Evolutionary conservation across 495 filamentous ascomycete species (phyloP).

Genomic region (Halenospora varia): DNA sequence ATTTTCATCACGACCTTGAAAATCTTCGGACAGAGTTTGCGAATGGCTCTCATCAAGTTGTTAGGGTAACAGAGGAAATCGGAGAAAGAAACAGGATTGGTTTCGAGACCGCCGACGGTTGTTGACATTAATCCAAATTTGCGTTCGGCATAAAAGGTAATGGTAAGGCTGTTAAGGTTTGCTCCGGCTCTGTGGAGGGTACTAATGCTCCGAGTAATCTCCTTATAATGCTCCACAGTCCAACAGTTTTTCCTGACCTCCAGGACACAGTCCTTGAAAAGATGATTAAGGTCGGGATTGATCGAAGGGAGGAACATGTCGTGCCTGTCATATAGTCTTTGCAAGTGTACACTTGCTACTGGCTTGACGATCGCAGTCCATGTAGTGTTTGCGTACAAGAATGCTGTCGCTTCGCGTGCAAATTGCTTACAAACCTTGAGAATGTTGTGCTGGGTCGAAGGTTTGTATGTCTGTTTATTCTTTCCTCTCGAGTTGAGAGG

Average conservation of each 20-base stretch:
- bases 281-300: not conserved
- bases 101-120: conserved; percentile 9
- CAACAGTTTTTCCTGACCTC: conserved; percentile 7
- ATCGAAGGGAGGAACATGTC: not conserved
- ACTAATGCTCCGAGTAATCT: not conserved
- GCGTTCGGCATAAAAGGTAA: conserved; percentile 2
- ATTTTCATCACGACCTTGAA: conserved; percentile 15
- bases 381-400: conserved; percentile 14
- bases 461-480: not conserved
- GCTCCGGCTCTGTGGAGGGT: conserved; percentile 5
- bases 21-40: conserved; percentile 2
- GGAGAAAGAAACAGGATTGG: conserved; percentile 11
- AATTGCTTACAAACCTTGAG: conserved; percentile 15
- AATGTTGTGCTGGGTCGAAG: not conserved
- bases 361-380: conserved; percentile 5
- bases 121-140: not conserved
- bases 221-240: conserved; percentile 11
- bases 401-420: conserved; percentile 2
- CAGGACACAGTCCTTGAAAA: conserved; percentile 10
- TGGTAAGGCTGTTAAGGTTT: conserved; percentile 5
- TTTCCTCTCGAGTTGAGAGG: conserved; percentile 1
- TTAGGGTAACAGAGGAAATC: conserved; percentile 17
- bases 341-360: no score
- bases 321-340: not conserved
- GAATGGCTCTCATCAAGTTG: conserved; percentile 10